Evolutionary conservation across 1,284 basidiomycete species (phyloP).

Genomic region (Golubevia pallescens): DNA sequence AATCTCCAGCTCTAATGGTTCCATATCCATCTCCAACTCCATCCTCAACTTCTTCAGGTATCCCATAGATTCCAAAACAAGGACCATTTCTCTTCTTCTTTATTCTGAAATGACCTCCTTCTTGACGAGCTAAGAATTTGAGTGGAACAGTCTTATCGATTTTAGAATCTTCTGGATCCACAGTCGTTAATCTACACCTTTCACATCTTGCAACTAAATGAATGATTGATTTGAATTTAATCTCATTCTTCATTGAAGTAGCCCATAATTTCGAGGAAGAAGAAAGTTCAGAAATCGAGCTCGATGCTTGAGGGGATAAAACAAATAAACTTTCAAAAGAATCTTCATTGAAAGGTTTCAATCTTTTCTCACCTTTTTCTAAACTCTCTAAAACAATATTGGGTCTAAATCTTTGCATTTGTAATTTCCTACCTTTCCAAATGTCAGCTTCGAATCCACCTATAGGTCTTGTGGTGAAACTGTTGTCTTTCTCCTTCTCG

Average conservation of each 20-base stretch:
- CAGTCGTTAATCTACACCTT: slow-evolving; percentile 37
- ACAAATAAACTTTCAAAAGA: slow-evolving; percentile 37
- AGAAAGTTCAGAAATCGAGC: background rate
- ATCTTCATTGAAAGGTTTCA: slow-evolving; percentile 28
- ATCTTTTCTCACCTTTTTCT: background rate
- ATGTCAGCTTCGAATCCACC: background rate
- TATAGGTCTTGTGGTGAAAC: slow-evolving; percentile 1
- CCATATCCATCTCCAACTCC: slow-evolving; percentile 12
- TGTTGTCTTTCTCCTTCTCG: slow-evolving; percentile 7
- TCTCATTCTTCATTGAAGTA: background rate
- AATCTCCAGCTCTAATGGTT: slow-evolving; percentile 17
- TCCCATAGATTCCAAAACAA: slow-evolving; percentile 48
- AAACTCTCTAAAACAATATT: slow-evolving; percentile 30
- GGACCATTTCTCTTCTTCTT: slow-evolving; percentile 28
- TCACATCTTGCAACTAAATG: slow-evolving; percentile 43
- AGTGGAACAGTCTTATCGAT: slow-evolving; percentile 36
- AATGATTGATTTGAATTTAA: slow-evolving; percentile 15
- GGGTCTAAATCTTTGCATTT: slow-evolving; percentile 34
- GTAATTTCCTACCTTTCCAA: slow-evolving; percentile 4
- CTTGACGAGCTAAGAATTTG: slow-evolving; percentile 23
- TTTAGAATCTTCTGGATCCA: slow-evolving; percentile 34
- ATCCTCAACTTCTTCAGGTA: slow-evolving; percentile 17
- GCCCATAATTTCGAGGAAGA: background rate
- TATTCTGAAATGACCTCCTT: slow-evolving; percentile 26
- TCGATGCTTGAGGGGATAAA: background rate